Evolutionary conservation across 139 green algal species (phyloP), one percentile per base, ranked within the genome.

Genomic region (Micromonas commoda): DNA sequence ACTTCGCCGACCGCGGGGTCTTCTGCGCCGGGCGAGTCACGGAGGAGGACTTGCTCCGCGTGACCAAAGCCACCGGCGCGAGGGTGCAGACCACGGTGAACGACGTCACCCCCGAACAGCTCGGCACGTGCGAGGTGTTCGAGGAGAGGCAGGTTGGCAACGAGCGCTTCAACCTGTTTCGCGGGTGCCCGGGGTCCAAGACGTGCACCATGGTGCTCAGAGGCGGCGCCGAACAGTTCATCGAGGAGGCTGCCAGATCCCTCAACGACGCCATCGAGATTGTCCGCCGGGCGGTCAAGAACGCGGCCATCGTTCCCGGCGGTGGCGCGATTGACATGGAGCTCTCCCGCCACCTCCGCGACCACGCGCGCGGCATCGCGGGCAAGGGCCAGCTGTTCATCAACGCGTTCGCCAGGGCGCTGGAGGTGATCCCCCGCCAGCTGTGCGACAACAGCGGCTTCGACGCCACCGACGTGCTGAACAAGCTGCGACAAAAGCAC

Each of bases 181-280:
- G 81, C n/a, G 94, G 91, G 26, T 97, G 93, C 85, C 88, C 91
- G 28, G 51, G 87, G 35, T 90, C 91, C 0, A 89, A 91, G 71
- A 98, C 95, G 26, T 89, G 91, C 70, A 99, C 95, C 29, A 91
- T 99, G 26, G 94, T 99, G 79, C 86, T 99, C 81, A 86, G 95
- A 38, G 95, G 95, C 38, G 95, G 95, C 76, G 90, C 83, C 23
- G 95, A 98, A 81, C 91, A 97, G 84, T 98, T 99, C 86, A 97
- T 97, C 78, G 93, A 96, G 54, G 94, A 97, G 87, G 94, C 94
- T 0, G 92, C 97, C 76, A 88, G 95, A 69, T 96, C 89, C 19
- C 85, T 99, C 71, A 94, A 98, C 77, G 95, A 99, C 81, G 94
- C 95, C 60, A 96, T 98, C 88, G 97, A 97, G 91, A 98, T 99